phyloP scores from a whole-genome alignment of 176 grass and related monocot species.

The Oryza brachyantha region DNA sequence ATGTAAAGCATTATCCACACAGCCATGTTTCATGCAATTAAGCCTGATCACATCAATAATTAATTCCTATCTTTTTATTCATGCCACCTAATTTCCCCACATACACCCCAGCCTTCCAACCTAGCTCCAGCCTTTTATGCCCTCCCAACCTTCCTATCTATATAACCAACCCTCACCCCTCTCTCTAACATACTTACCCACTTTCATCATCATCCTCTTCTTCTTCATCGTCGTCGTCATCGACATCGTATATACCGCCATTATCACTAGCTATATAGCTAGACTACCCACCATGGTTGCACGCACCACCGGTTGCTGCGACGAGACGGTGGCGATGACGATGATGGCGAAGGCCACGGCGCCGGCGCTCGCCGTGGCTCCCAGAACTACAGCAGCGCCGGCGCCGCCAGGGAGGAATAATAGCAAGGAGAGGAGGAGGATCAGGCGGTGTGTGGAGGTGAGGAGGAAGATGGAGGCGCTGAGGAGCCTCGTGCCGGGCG shows the following conservation, averaged over 20 bases:
- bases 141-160: background rate
- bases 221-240: background rate
- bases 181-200: background rate
- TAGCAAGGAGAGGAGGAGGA: background rate
- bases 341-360: background rate
- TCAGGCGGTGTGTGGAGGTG: background rate
- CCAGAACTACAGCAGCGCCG: background rate
- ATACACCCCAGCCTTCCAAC: slow-evolving; percentile 30
- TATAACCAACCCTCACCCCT: slow-evolving; percentile 15
- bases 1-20: slow-evolving; percentile 16
- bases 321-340: background rate
- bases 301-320: background rate
- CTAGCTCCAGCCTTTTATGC: slow-evolving; percentile 14
- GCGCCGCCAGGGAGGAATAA: background rate
- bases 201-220: background rate
- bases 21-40: background rate
- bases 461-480: slow-evolving; percentile 42
- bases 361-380: background rate
- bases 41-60: slow-evolving; percentile 11
- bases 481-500: slow-evolving; percentile 39
- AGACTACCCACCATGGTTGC: slow-evolving; percentile 21
- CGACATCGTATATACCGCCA: background rate
- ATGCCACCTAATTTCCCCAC: slow-evolving; percentile 37
- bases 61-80: background rate
- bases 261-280: background rate